These are phyloP conservation scores for Camillea tinctor DNA, from an alignment of 2,329 filamentous ascomycete species.

Conservation along the genomic window DNA sequence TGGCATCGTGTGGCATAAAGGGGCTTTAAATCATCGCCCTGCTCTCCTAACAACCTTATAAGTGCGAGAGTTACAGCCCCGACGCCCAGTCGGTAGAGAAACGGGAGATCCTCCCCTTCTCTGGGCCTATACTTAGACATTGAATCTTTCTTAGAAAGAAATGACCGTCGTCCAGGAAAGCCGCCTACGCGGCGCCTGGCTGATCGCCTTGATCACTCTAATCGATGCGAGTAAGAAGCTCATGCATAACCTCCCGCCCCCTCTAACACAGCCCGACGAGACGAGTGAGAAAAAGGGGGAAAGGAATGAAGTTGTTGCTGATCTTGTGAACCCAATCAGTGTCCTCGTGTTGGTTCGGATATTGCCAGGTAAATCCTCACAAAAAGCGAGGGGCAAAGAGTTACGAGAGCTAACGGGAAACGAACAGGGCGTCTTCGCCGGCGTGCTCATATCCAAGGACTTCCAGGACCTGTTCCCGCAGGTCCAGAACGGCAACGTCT, in stretches of 20 bases:
- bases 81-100: background rate
- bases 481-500: constrained; percentile 38
- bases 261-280: no score
- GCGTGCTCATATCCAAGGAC: constrained; percentile 40
- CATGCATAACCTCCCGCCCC: constrained; percentile 8
- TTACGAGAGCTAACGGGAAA: background rate
- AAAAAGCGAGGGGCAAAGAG: background rate
- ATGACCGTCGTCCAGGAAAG: constrained; percentile 6
- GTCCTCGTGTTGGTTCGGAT: constrained; percentile 33
- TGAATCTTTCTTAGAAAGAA: background rate
- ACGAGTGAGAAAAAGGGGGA: background rate
- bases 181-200: constrained; percentile 13
- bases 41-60: no score
- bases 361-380: constrained; percentile 26
- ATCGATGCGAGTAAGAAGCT: constrained; percentile 30
- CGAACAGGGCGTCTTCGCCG: constrained; percentile 41
- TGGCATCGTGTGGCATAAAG: no score
- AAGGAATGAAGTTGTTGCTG: background rate
- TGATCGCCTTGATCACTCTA: constrained; percentile 31
- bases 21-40: no score
- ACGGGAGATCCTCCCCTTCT: background rate
- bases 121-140: background rate
- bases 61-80: no score
- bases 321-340: constrained; percentile 13
- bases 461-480: constrained; percentile 39